phyloP scores from a whole-genome alignment of 139 green algal species.

The Desmodesmus armatus region DNA sequence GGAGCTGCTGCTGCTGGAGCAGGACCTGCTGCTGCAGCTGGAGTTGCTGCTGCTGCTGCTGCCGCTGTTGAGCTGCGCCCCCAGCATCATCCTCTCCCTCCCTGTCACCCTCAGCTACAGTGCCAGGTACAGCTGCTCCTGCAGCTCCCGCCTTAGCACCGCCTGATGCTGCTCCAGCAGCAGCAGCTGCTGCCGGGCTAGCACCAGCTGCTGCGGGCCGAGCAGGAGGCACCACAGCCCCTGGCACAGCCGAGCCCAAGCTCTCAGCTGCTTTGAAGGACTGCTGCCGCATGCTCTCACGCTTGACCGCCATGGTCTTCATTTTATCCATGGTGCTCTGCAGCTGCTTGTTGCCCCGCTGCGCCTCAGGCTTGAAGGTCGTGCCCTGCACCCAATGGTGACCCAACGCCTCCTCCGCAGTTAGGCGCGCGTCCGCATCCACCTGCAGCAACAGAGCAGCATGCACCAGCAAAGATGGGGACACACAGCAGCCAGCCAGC shows the following conservation, averaged over 20 bases:
- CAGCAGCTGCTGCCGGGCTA: not conserved
- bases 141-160: not conserved
- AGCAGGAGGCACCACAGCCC: too few relatives aligned
- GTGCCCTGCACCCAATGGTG: slow-evolving; percentile 73
- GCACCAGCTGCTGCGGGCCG: not conserved
- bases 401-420: slow-evolving; percentile 76
- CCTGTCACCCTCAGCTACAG: slow-evolving; percentile 5
- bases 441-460: slow-evolving; percentile 43
- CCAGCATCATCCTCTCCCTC: not conserved
- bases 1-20: not conserved
- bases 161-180: slow-evolving; percentile 24
- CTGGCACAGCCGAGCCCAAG: too few relatives aligned
- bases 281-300: slow-evolving; percentile 61
- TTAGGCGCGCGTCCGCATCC: slow-evolving; percentile 72
- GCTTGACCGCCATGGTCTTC: slow-evolving; percentile 68
- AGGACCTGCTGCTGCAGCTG: not conserved
- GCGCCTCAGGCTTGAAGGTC: slow-evolving; percentile 14
- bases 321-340: slow-evolving; percentile 65
- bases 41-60: not conserved
- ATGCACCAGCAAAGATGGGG: not conserved
- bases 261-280: slow-evolving; percentile 47
- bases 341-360: slow-evolving; percentile 58
- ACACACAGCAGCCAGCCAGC: too few relatives aligned
- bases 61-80: not conserved
- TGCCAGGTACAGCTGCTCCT: slow-evolving; percentile 13